These are phyloP conservation scores for Aspergillus proliferans DNA, from an alignment of 2,329 filamentous ascomycete genomes.

Conservation along the genomic window DNA sequence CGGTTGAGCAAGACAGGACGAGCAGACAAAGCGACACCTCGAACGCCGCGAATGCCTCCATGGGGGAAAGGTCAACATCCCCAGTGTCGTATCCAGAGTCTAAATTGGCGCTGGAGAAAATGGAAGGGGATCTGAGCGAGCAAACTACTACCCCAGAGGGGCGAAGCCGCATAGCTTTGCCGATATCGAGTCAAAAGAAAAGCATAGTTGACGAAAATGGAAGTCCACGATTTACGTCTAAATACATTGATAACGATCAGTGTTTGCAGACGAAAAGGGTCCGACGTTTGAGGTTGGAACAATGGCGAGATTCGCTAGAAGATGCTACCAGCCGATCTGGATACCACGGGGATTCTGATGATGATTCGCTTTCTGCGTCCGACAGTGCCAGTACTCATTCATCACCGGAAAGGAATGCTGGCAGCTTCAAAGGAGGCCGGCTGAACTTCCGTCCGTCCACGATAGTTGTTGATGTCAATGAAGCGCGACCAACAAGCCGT, in stretches of 20 bases:
- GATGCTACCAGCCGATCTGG: slow-evolving; percentile 2
- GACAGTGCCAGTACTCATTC: not conserved
- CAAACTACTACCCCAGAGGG: not conserved
- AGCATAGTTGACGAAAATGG: slow-evolving; percentile 33
- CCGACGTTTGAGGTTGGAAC: not conserved
- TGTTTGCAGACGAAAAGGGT: not conserved
- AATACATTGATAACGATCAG: not conserved
- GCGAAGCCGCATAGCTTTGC: not conserved
- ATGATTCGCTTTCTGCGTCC: not conserved
- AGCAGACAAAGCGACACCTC: not conserved
- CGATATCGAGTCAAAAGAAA: slow-evolving; percentile 2
- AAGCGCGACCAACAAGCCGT: not conserved
- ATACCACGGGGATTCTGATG: slow-evolving; percentile 5
- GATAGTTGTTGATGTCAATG: not conserved
- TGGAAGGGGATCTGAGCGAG: not conserved
- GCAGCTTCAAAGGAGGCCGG: not conserved
- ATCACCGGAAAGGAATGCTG: not conserved
- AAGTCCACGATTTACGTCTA: slow-evolving; percentile 23
- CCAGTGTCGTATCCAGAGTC: not conserved
- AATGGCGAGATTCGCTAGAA: not conserved
- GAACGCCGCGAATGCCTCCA: not conserved
- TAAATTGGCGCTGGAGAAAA: not conserved
- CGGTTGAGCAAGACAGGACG: not conserved
- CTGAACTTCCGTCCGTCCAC: not conserved
- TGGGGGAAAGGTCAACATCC: not conserved